phyloP scores from a whole-genome alignment of 139 green algal genomes.

The Cymbomonas tetramitiformis region DNA sequence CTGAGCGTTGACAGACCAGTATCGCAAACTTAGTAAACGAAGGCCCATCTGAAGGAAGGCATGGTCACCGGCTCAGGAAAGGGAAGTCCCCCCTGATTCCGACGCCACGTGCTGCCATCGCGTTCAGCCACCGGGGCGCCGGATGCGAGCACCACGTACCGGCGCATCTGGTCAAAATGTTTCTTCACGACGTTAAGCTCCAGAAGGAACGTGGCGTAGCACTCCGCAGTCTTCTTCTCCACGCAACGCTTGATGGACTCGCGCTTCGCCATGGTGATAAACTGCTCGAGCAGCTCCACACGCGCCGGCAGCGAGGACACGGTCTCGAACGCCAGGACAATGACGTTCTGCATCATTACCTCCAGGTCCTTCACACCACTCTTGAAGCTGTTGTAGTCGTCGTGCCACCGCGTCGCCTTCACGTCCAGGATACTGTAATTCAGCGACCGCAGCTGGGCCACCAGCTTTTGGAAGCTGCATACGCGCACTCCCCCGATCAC shows the following conservation, averaged over 20 bases:
- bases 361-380: conserved; percentile 62
- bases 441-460: conserved; percentile 34
- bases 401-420: conserved; percentile 61
- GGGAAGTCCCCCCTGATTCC: no score
- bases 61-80: no score
- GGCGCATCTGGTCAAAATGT: conserved; percentile 24
- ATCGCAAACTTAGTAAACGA: no score
- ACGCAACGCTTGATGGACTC: conserved; percentile 42
- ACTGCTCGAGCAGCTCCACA: conserved; percentile 25
- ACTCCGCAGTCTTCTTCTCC: conserved; percentile 55
- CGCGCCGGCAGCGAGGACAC: background rate
- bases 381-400: conserved; percentile 81
- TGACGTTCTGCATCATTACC: conserved; percentile 23
- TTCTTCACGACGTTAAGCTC: conserved; percentile 60
- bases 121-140: no score
- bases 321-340: conserved; percentile 40
- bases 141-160: no score
- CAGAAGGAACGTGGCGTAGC: conserved; percentile 44
- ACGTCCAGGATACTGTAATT: conserved; percentile 70
- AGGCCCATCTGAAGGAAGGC: no score
- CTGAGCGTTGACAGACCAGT: no score
- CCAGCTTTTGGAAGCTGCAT: no score
- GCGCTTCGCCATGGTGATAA: conserved; percentile 50
- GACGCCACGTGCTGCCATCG: no score
- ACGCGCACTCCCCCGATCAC: no score